Evolutionary conservation across 345 rosid genomes (phyloP).

Genomic region (Lepidium aucheri): DNA sequence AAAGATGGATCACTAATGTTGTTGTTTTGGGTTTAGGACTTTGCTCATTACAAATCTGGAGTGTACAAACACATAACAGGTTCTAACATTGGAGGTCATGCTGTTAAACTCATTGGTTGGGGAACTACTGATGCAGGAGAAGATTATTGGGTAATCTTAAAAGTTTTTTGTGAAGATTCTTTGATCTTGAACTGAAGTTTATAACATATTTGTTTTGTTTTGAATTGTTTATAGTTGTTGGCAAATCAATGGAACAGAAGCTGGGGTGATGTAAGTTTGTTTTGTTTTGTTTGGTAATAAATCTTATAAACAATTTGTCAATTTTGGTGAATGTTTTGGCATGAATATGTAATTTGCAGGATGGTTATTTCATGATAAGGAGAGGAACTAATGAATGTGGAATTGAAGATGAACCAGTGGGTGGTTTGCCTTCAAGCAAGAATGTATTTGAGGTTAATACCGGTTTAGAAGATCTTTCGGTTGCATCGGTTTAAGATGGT

Average conservation of each 20-base stretch:
- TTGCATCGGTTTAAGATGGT: constrained; percentile 33
- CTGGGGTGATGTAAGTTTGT: constrained; percentile 92
- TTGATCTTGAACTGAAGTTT: not conserved
- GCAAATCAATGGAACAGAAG: constrained; percentile 92
- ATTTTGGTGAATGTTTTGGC: not conserved
- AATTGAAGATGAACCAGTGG: constrained; percentile 69
- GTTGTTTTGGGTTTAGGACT: constrained; percentile 47
- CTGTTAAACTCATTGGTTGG: constrained; percentile 96
- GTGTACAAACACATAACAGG: constrained; percentile 84
- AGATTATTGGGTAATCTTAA: constrained; percentile 74
- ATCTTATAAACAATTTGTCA: not conserved
- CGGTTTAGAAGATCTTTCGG: constrained; percentile 23
- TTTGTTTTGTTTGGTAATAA: not conserved
- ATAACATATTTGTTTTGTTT: not conserved
- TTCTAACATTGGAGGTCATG: constrained; percentile 74
- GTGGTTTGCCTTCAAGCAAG: constrained; percentile 71
- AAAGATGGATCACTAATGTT: not conserved
- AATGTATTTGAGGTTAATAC: constrained; percentile 48
- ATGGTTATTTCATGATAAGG: constrained; percentile 81
- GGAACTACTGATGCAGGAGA: constrained; percentile 79
- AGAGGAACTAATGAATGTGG: constrained; percentile 93
- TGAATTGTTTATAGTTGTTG: constrained; percentile 50
- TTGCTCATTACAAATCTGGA: constrained; percentile 94
- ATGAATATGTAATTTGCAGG: constrained; percentile 39
- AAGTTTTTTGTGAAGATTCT: not conserved